Evolutionary conservation across 495 filamentous ascomycete species (phyloP).

Genomic region (Penicillium cataractarum): DNA sequence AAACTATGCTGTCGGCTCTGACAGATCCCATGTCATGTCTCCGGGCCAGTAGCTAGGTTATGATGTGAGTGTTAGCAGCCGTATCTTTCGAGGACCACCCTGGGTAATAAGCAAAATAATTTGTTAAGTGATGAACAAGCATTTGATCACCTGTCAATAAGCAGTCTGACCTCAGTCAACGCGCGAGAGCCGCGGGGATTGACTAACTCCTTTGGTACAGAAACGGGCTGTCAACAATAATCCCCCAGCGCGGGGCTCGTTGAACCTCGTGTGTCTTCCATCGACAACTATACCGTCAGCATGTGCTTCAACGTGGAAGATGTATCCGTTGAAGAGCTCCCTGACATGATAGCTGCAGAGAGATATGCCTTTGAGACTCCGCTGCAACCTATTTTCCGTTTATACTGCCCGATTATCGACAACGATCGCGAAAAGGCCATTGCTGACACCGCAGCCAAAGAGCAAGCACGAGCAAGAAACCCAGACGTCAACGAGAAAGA

Average conservation of each 20-base stretch:
- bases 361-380: slow-evolving; percentile 16
- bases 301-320: neutral
- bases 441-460: slow-evolving; percentile 1
- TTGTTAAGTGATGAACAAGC: neutral
- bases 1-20: too few species aligned
- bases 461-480: neutral
- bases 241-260: neutral
- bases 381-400: slow-evolving; percentile 9
- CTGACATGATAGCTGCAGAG: slow-evolving; percentile 9
- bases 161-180: too few species aligned
- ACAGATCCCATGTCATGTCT: too few species aligned
- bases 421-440: slow-evolving; percentile 5
- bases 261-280: neutral
- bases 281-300: neutral
- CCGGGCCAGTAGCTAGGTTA: too few species aligned
- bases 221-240: neutral
- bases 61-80: too few species aligned
- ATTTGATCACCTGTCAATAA: neutral
- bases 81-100: neutral
- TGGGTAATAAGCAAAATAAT: neutral
- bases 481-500: neutral
- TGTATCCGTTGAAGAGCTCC: slow-evolving; percentile 1
- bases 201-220: neutral
- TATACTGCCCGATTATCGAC: slow-evolving; percentile 9
- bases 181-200: slow-evolving; percentile 1